A percentile compares a stretch with the other conserved stretches of the same genome.
Evolutionary conservation across 805 yeast genomes (phyloP).

Genomic region (Starmerella sp.): DNA sequence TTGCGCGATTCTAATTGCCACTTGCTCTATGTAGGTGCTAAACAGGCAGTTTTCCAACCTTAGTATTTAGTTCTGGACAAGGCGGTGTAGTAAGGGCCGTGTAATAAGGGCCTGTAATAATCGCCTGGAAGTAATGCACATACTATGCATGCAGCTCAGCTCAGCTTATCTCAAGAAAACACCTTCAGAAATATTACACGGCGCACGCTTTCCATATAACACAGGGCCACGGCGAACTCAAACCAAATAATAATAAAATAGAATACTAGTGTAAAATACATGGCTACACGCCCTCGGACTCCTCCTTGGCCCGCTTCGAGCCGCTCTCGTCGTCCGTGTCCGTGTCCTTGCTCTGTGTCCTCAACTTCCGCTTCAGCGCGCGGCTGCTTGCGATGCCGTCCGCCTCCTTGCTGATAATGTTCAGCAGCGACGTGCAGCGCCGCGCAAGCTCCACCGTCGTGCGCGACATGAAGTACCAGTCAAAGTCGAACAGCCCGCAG

Average conservation of each 20-base stretch:
- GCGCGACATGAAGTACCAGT: conserved; percentile 74
- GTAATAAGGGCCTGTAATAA: too few relatives aligned
- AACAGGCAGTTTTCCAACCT: too few relatives aligned
- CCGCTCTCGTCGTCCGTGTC: background rate
- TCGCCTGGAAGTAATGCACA: too few relatives aligned
- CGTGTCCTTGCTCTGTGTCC: conserved; percentile 2
- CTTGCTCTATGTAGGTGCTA: too few relatives aligned
- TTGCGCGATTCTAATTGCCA: too few relatives aligned
- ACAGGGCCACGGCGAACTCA: background rate
- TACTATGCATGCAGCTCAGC: too few relatives aligned
- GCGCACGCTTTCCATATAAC: too few relatives aligned
- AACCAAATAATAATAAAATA: background rate
- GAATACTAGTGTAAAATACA: background rate
- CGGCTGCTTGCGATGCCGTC: conserved; percentile 28
- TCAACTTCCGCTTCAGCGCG: conserved; percentile 26
- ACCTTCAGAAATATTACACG: too few relatives aligned
- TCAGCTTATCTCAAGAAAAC: too few relatives aligned
- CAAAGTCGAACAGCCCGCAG: conserved; percentile 69
- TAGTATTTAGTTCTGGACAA: too few relatives aligned
- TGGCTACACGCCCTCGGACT: background rate
- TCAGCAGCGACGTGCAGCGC: conserved; percentile 68
- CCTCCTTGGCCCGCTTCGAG: conserved; percentile 3
- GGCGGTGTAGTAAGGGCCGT: too few relatives aligned
- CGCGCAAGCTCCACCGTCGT: conserved; percentile 68
- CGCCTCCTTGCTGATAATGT: conserved; percentile 61